phyloP scores from a whole-genome alignment of 768 basidiomycete species.

The Kockovaella imperatae region DNA sequence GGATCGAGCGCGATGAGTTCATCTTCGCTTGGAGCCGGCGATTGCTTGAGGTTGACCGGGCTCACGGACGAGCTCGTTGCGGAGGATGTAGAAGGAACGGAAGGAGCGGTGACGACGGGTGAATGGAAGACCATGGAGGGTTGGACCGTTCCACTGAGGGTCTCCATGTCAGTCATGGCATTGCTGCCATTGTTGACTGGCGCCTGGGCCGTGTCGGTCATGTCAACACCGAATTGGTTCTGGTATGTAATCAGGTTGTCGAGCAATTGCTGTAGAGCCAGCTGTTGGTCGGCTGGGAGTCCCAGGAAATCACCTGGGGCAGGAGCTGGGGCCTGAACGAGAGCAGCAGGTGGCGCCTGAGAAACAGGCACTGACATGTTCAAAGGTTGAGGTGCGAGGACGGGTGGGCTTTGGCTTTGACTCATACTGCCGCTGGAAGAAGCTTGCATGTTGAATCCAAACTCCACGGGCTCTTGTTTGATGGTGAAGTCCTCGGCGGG shows the following conservation, averaged over 20 bases:
- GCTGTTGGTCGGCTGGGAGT: conserved; percentile 29
- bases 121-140: conserved; percentile 20
- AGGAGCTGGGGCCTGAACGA: neutral
- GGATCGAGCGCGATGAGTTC: conserved; percentile 20
- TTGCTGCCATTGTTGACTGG: conserved; percentile 4
- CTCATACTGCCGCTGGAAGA: conserved; percentile 4
- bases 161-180: too few relatives aligned
- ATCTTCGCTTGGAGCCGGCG: conserved; percentile 9
- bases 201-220: neutral
- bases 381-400: neutral
- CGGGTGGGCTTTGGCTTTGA: conserved; percentile 3
- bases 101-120: neutral
- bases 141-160: conserved; percentile 11
- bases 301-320: conserved; percentile 9
- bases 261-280: conserved; percentile 28
- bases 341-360: neutral
- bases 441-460: too few relatives aligned
- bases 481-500: conserved; percentile 7
- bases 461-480: conserved; percentile 36
- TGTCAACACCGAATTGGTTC: conserved; percentile 14
- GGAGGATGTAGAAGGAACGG: conserved; percentile 4
- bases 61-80: neutral
- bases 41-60: neutral
- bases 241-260: conserved; percentile 29
- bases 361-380: conserved; percentile 4